A percentile compares a stretch with the other conserved stretches of the same genome.
Evolutionary conservation across 306 rosid genomes (phyloP).

Genomic region (Myrica gale): DNA sequence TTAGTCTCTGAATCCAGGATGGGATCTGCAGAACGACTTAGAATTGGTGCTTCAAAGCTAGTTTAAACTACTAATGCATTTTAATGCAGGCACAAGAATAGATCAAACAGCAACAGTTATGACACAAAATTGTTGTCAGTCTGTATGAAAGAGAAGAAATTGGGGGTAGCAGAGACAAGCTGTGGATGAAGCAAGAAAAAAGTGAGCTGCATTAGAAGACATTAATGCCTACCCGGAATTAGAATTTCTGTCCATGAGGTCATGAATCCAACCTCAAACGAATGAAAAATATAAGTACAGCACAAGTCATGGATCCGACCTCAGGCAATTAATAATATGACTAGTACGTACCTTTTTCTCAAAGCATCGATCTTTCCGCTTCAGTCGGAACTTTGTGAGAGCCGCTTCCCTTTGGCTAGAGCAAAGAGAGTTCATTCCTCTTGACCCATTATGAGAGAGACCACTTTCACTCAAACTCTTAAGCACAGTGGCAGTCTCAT

Average conservation of each 20-base stretch:
- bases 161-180: background rate
- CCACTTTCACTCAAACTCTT: slow-evolving; percentile 34
- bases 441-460: slow-evolving; percentile 30
- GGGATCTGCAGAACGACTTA: slow-evolving; percentile 1
- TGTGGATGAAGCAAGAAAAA: background rate
- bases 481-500: slow-evolving; percentile 40
- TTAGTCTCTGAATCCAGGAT: background rate
- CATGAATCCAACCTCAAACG: slow-evolving; percentile 3
- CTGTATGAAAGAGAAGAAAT: background rate
- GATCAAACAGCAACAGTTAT: background rate
- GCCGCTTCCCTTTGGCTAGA: slow-evolving; percentile 73
- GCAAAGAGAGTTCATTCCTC: slow-evolving; percentile 37
- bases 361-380: slow-evolving; percentile 67
- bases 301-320: background rate
- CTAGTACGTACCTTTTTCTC: slow-evolving; percentile 57
- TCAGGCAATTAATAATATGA: background rate
- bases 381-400: slow-evolving; percentile 58
- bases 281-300: too few relatives aligned
- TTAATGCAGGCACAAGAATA: background rate
- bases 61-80: background rate
- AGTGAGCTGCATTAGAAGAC: background rate
- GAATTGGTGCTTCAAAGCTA: slow-evolving; percentile 8
- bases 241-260: background rate
- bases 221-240: too few relatives aligned
- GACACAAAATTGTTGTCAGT: background rate